phyloP scores from a whole-genome alignment of 164 flowering plant genomes.

The Vitis amurensis region DNA sequence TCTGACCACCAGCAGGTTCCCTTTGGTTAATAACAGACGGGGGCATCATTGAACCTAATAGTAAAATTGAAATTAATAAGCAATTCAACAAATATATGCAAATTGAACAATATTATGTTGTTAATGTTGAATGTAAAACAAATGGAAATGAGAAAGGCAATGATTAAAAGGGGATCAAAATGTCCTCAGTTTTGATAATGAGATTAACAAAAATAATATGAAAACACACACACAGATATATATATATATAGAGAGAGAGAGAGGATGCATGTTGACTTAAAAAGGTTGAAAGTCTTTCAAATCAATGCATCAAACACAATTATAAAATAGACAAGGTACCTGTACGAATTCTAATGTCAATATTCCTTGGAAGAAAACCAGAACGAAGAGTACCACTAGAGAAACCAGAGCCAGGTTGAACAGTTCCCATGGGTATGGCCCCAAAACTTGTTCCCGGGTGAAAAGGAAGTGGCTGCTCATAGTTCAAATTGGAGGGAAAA shows the following conservation, averaged over 20 bases:
- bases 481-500: slow-evolving; percentile 12
- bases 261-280: too few relatives aligned
- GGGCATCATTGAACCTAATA: slow-evolving; percentile 30
- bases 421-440: slow-evolving; percentile 48
- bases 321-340: slow-evolving; percentile 34
- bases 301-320: background rate
- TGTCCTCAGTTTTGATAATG: too few relatives aligned
- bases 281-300: too few relatives aligned
- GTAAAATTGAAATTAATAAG: too few relatives aligned
- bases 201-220: too few relatives aligned
- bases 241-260: too few relatives aligned
- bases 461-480: slow-evolving; percentile 70
- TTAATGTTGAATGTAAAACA: too few relatives aligned
- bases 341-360: slow-evolving; percentile 82
- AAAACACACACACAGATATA: too few relatives aligned
- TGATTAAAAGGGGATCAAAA: too few relatives aligned
- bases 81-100: too few relatives aligned
- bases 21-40: slow-evolving; percentile 30
- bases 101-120: too few relatives aligned
- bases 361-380: slow-evolving; percentile 59
- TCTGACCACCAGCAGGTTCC: slow-evolving; percentile 46
- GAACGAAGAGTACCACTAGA: slow-evolving; percentile 38
- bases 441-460: slow-evolving; percentile 69
- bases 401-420: slow-evolving; percentile 44
- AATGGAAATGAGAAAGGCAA: too few relatives aligned